Base-by-base conservation (phyloP, 108 stramenopile genomes). In the Skeletonema marinoi region DNA sequence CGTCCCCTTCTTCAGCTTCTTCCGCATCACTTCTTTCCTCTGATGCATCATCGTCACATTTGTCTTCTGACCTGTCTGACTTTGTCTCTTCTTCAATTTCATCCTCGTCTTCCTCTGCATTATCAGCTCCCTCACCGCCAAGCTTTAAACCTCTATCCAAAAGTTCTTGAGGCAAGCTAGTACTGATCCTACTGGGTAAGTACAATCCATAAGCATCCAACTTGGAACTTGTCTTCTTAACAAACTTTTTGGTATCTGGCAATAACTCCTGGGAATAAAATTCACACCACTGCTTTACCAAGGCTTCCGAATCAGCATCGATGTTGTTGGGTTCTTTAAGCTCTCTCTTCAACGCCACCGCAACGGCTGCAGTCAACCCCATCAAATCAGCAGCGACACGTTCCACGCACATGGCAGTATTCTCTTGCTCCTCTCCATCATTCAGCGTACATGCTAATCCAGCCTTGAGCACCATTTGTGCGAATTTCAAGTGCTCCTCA, bases 311-410 rank as follows among this genome's bases (percentile, higher is more conserved):
- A 36, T 87, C 88, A 31, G 75, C 87, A 46, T 84, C 70, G 66
- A 71, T 48, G 35, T 66, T 64, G 61, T 86, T 76, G 60, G 83
- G 67, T 11, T 73, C 69, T 35, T 92, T 93, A 25, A 96, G 74
- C 21, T 88, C 92, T 17, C 87, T 73, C 64, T 90, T 93, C 66
- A 96, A 73, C 5, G 95, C 90, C 39, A 75, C 79, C 8, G 92
- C 92, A 21, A 90, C 89, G 8, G 91, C 90, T n/a, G 85, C 70
- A 51, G 89, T 86, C 61, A 96, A 77, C 41, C 84, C 86, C 76
- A 93, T 93, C 33, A 96, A 73, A 84, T 96, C 95, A 33, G 89
- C 88, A 10, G 86, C 95, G 4, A 94, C 95, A 30, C 95, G 88
- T 77, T 96, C 95, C 33, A 89, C 91, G 46, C 92, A 91, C 73